Base-by-base conservation (phyloP, 2,329 filamentous ascomycete species). In the Colletotrichum sojae region DNA sequence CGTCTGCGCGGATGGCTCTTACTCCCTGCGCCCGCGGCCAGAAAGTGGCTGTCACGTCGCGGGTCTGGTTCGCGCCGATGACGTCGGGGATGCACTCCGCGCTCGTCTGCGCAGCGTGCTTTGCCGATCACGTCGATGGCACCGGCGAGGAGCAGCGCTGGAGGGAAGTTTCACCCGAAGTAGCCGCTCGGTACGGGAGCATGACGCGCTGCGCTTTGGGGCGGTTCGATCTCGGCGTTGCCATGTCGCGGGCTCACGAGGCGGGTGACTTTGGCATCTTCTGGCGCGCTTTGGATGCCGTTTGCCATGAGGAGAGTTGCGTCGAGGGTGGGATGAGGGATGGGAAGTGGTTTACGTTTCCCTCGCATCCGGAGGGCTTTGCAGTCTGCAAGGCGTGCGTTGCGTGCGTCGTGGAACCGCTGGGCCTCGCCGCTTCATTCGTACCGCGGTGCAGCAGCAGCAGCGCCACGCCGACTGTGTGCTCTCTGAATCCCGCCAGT, bases 31-130 rank as follows among this genome's bases (percentile, higher is more conserved):
- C 77, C 5, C 70, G 69, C 39, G 56, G 64, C 12, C 58, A 71
- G 4, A 36, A 46, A 2, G 71, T 74, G 53, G 70, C 70, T 12
- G 73, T 74, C 1, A 70, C 71, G n/a, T 73, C 73, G 0, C 73
- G 73, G 5, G 72, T 69, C 5, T 83, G 80, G 81, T 82, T 78
- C 67, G 71, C 75, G 4, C 76, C 78, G 2, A 69, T 49, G 40
- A 18, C 69, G 5, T 31, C 27, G 2, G 27, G 27, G 27, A 31
- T 31, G 27, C 0, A 73, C 8, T 12, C 18, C 46, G 69, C 81
- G 0, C 71, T 80, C 0, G 69, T 82, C 13, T 84, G 81, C 58
- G 73, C 71, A 6, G 75, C 78, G 1, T 83, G 82, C 67, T 82
- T 78, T 66, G 75, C 73, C 61, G 81, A 84, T 71, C 75, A 78